A percentile compares a stretch with the other conserved stretches of the same genome.
Evolutionary conservation across 225 moss, liverwort and hornwort genomes (phyloP).

Genomic region (Marchantia polymorpha): DNA sequence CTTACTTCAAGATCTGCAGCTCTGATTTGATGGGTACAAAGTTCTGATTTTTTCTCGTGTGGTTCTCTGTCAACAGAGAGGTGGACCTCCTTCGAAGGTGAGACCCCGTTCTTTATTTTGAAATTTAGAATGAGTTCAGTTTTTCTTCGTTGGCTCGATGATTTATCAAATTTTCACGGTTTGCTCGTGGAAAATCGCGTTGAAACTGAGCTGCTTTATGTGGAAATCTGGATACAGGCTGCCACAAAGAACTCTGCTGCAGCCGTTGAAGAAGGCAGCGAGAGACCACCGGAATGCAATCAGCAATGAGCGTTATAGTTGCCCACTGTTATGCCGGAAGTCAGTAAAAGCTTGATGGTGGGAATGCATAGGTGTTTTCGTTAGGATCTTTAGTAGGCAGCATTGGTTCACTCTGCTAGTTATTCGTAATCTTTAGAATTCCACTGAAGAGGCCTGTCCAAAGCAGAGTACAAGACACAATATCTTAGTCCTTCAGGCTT

Average conservation of each 20-base stretch:
- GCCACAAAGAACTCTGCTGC: constrained; percentile 53
- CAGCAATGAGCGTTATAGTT: constrained; percentile 60
- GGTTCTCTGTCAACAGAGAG: constrained; percentile 72
- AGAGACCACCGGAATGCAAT: constrained; percentile 96
- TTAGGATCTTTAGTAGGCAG: constrained; percentile 24
- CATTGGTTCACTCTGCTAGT: constrained; percentile 28
- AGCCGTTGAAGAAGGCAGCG: constrained; percentile 66
- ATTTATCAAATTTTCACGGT: neutral
- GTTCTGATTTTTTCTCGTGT: constrained; percentile 42
- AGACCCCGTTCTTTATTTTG: neutral
- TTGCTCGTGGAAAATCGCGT: no score
- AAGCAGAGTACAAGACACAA: constrained; percentile 30
- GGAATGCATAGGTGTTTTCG: constrained; percentile 20
- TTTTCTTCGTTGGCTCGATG: neutral
- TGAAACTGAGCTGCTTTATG: no score
- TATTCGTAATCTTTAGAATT: constrained; percentile 29
- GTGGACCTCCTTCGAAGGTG: constrained; percentile 46
- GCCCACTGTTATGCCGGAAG: constrained; percentile 7
- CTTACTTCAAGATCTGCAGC: constrained; percentile 37
- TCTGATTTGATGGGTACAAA: constrained; percentile 40
- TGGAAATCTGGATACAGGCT: constrained; percentile 15
- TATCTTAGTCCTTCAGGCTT: constrained; percentile 31
- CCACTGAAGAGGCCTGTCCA: constrained; percentile 24
- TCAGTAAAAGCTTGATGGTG: constrained; percentile 16
- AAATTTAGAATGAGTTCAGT: neutral